Evolutionary conservation across 768 basidiomycete species (phyloP).

Genomic region (Phylloporus arenicola): DNA sequence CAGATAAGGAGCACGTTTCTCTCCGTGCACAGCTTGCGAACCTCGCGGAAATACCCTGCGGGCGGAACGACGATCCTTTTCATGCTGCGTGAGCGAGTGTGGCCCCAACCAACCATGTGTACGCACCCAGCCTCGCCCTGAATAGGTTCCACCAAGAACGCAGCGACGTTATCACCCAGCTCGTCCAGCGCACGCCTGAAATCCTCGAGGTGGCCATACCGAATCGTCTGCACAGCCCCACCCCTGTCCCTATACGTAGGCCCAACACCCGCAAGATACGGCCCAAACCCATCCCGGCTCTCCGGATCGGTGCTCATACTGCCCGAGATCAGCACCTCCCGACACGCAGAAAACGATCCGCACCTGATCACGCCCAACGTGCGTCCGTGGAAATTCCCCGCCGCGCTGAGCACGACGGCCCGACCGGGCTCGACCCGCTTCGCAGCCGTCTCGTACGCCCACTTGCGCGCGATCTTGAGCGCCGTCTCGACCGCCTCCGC

Average conservation of each 20-base stretch:
- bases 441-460: constrained; percentile 90
- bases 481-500: constrained; percentile 97
- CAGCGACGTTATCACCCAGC: constrained; percentile 80
- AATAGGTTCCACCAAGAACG: constrained; percentile 95
- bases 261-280: constrained; percentile 82
- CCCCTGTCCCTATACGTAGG: constrained; percentile 59
- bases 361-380: constrained; percentile 85
- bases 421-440: constrained; percentile 46
- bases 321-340: constrained; percentile 7
- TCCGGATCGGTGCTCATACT: constrained; percentile 97
- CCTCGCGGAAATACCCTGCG: constrained; percentile 74
- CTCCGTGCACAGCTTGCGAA: constrained; percentile 81
- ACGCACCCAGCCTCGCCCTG: constrained; percentile 97
- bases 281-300: constrained; percentile 81
- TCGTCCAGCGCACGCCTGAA: constrained; percentile 75
- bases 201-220: constrained; percentile 80
- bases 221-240: constrained; percentile 53
- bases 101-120: not conserved
- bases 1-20: constrained; percentile 95
- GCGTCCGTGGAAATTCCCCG: constrained; percentile 94
- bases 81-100: not conserved
- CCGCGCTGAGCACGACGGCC: constrained; percentile 81
- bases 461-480: constrained; percentile 94
- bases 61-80: constrained; percentile 87
- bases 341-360: not conserved